Evolutionary conservation across 1,139 yeast species (phyloP), one percentile per base, ranked within the genome.

Genomic region (Sugiyamaella novakii): DNA sequence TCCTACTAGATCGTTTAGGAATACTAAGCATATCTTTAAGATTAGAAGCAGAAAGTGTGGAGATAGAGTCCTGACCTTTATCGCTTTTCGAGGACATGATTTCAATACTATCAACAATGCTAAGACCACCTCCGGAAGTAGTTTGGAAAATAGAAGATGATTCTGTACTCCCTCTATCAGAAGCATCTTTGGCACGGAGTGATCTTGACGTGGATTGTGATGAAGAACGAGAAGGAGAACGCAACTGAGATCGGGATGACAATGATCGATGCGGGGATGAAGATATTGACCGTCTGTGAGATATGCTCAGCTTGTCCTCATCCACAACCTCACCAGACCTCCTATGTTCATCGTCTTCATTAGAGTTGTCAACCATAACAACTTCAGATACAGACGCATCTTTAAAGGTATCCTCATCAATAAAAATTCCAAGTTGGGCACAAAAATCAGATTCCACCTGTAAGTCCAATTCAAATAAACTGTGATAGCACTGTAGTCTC

Each of bases 401-500:
- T 11, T n/a, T 12, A 34, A 21, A 15, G 7, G 2, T 21, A 11
- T 19, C 27, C n/a, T 39, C 45, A 12, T 19, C 28, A 21, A 28
- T 43, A 2, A 11, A 19, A 27, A 34, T 43, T 6, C 41, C 40
- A 12, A 43, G 41, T 17, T 34, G 41, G 8, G n/a, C 17, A 15
- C 43, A 39, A 27, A 48, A 28, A 34, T 38, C 46, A 22, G 41
- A 34, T 28, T 48, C 51, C 8, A 48, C 51, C 25, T 59, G 60
- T 33, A 60, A 55, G 46, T 69, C 72, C 49, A 63, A 61, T 24
- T 61, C 61, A 49, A 79, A 63, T 19, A 78, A 64, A 35, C 66
- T 66, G 21, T 66, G 58, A 60, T 77, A 77, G 30, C 73, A 69
- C 22, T 64, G 61, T 34, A 73, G 68, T 47, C 78, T 69, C 48